Evolutionary conservation across 257 asterid species (phyloP).

Genomic region (Cynanchum wilfordii): DNA sequence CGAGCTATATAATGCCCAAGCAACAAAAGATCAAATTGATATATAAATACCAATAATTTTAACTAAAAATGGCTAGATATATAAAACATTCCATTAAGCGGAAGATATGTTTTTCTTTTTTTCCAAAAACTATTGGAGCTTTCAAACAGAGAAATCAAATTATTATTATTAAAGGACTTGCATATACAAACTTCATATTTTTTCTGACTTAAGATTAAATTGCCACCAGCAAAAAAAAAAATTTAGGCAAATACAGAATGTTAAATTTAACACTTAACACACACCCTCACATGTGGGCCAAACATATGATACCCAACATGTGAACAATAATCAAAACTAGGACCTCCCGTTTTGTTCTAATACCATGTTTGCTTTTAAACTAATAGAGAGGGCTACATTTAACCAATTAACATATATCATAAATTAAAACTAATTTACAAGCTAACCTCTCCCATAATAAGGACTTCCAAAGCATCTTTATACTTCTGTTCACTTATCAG

Average conservation of each 20-base stretch:
- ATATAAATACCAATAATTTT: neutral
- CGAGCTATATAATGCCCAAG: neutral
- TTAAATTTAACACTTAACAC: too few species aligned
- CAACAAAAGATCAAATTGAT: neutral
- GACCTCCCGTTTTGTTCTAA: too few species aligned
- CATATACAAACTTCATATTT: neutral
- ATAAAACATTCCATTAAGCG: neutral
- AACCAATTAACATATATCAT: neutral
- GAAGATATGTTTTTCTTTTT: neutral
- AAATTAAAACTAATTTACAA: neutral
- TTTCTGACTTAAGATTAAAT: neutral
- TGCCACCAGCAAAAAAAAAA: too few species aligned
- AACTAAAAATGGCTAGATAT: neutral
- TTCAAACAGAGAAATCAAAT: neutral
- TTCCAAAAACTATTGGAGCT: neutral
- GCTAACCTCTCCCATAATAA: slow-evolving; percentile 82
- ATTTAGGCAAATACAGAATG: too few species aligned
- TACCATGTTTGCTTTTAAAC: too few species aligned
- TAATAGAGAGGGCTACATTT: too few species aligned
- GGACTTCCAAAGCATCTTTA: slow-evolving; percentile 88
- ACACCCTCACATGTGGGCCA: too few species aligned
- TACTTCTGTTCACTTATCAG: slow-evolving; percentile 55
- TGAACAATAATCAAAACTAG: too few species aligned
- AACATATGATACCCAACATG: too few species aligned
- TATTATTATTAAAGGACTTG: neutral